These are phyloP conservation scores for Actinomortierella ambigua DNA, from an alignment of 371 early-diverging fungal genomes.

Conservation along the genomic window DNA sequence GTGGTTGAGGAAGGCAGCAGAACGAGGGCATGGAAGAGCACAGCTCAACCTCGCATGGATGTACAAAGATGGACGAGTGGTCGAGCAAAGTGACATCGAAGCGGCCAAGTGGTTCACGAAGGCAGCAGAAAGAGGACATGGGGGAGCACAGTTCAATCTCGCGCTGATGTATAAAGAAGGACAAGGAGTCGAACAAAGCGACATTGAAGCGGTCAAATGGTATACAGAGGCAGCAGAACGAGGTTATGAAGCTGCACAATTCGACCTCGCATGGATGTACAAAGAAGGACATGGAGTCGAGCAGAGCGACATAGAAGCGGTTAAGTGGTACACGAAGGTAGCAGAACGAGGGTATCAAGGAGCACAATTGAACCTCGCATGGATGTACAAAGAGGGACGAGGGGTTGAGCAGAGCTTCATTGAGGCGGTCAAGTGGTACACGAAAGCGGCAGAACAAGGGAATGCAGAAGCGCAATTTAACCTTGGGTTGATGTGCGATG, in stretches of 20 bases:
- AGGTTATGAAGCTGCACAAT: conserved; percentile 84
- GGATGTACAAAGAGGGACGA: too few species aligned
- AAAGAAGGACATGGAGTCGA: too few species aligned
- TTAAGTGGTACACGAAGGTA: conserved; percentile 77
- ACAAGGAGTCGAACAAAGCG: conserved; percentile 68
- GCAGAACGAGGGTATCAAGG: conserved; percentile 64
- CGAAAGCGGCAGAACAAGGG: conserved; percentile 69
- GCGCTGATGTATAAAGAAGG: conserved; percentile 91
- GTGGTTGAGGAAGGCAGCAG: conserved; percentile 81
- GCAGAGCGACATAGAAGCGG: too few species aligned
- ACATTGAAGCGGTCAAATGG: conserved; percentile 70
- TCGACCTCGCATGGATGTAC: conserved; percentile 77
- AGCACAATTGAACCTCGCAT: too few species aligned
- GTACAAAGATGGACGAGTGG: conserved; percentile 79
- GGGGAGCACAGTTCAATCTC: conserved; percentile 44
- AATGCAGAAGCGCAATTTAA: too few species aligned
- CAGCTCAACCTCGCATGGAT: conserved; percentile 89
- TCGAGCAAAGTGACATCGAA: conserved; percentile 53
- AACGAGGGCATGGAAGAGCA: conserved; percentile 82
- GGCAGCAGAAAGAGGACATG: conserved; percentile 50
- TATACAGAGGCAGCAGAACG: conserved; percentile 73
- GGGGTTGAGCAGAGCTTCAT: too few species aligned
- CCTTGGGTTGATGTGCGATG: too few species aligned
- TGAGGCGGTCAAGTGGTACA: conserved; percentile 72
- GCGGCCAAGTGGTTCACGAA: conserved; percentile 61